phyloP scores from a whole-genome alignment of 352 stramenopile genomes.

The Thalassiosira mediterranea region DNA sequence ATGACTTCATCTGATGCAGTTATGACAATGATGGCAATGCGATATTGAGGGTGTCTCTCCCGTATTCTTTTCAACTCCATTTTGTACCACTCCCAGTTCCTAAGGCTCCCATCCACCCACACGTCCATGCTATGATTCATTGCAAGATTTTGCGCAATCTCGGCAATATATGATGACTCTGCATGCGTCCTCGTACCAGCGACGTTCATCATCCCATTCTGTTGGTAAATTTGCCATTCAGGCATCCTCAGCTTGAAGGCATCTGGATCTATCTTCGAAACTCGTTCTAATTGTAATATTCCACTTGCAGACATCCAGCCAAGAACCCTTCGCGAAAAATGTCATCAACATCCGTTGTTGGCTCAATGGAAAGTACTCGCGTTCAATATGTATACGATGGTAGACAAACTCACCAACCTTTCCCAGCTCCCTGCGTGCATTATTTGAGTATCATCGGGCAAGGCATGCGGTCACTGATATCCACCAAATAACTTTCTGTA shows the following conservation, averaged over 20 bases:
- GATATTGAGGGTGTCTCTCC: constrained; percentile 34
- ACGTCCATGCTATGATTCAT: constrained; percentile 44
- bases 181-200: constrained; percentile 44
- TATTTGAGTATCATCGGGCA: no score
- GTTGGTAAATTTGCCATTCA: constrained; percentile 45
- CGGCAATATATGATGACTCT: constrained; percentile 39
- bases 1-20: constrained; percentile 27
- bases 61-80: constrained; percentile 27
- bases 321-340: no score
- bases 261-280: constrained; percentile 37
- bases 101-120: constrained; percentile 50
- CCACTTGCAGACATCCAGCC: constrained; percentile 47
- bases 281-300: constrained; percentile 36
- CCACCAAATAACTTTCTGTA: no score
- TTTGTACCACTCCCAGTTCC: constrained; percentile 46
- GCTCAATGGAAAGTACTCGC: no score
- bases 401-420: no score
- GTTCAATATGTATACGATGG: no score
- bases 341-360: no score
- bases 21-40: constrained; percentile 48
- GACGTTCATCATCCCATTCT: constrained; percentile 1
- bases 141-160: constrained; percentile 45
- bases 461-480: no score
- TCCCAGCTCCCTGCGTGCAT: no score
- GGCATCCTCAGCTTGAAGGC: constrained; percentile 46